These are phyloP conservation scores for Chaetoceros muelleri DNA, from an alignment of 108 stramenopile species.

Conservation along the genomic window DNA sequence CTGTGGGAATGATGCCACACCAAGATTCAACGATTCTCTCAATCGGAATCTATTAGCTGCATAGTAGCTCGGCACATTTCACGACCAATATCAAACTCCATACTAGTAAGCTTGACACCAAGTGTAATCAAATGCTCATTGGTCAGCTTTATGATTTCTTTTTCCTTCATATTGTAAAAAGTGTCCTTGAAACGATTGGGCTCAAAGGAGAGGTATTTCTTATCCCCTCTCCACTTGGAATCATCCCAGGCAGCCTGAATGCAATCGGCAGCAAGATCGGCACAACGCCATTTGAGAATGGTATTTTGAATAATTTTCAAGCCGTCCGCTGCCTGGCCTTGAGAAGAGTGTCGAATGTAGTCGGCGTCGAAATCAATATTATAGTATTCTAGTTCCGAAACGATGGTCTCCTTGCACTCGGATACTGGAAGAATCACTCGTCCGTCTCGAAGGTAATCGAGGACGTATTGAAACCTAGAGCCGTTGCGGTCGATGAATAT, in stretches of 20 bases:
- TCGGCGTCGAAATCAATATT: neutral
- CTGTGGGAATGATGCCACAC: too few species aligned
- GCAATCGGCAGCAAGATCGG: neutral
- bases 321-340: neutral
- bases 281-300: neutral
- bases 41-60: too few species aligned
- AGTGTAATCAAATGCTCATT: neutral
- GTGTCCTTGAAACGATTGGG: neutral
- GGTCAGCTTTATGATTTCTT: neutral
- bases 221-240: neutral
- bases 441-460: conserved; percentile 17
- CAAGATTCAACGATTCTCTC: too few species aligned
- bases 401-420: conserved; percentile 4
- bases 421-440: conserved; percentile 4
- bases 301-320: neutral
- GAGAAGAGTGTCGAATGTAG: neutral
- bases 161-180: neutral
- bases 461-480: conserved; percentile 9
- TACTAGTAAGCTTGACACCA: neutral
- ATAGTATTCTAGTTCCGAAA: conserved; percentile 11
- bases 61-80: neutral
- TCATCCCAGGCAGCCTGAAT: neutral
- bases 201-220: neutral
- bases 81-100: neutral
- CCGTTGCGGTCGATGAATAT: conserved; percentile 22